Base-by-base conservation (phyloP, 2,329 filamentous ascomycete species). In the Xylariaceae sp. region DNA sequence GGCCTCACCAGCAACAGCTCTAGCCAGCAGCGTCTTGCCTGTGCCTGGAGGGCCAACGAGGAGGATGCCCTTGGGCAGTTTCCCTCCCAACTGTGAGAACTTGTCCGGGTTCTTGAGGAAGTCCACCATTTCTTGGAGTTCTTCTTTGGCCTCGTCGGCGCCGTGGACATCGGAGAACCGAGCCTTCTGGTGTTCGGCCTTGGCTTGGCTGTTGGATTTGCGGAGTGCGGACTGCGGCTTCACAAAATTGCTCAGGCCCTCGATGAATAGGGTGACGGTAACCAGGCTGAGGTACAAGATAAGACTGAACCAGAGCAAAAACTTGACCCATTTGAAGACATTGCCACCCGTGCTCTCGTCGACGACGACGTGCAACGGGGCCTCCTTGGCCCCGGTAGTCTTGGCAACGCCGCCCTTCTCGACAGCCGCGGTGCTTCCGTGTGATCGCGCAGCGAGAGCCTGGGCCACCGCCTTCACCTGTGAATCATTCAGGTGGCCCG, bases 81-180 rank as follows among this genome's bases (percentile, higher is more conserved):
- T 95, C 51, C 92, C 92, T 54, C 92, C 92, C 30, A 98, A 80
- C 40, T 86, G 86, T 29, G 84, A 89, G 63, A 96, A 98, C 53
- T 83, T 86, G 9, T 94, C 85, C 0, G 92, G 93, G 57, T 90
- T 89, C 60, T 88, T 84, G 46, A 98, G 64, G 51, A 98, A 98
- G 50, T 98, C 92, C 30, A 98, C 90, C 33, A 98, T 77, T 60
- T 98, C 92, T 60, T 94, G 85, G 4, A 98, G 75, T 60, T 98
- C 92, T 51, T 98, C 93, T 65, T 96, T 98, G 44, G 92, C 92
- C 61, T 98, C 93, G 44, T 96, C 89, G 47, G 90, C 96, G 33
- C 92, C 92, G 56, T 98, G 92, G 5, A 98, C 92, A 56, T 98
- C 92, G 37, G 72, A 74, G 64, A 98, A 98, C 29, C 85, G 80